Evolutionary conservation across 352 stramenopile species (phyloP), one percentile per base, ranked within the genome.

Genomic region (Pythium folliculosum): DNA sequence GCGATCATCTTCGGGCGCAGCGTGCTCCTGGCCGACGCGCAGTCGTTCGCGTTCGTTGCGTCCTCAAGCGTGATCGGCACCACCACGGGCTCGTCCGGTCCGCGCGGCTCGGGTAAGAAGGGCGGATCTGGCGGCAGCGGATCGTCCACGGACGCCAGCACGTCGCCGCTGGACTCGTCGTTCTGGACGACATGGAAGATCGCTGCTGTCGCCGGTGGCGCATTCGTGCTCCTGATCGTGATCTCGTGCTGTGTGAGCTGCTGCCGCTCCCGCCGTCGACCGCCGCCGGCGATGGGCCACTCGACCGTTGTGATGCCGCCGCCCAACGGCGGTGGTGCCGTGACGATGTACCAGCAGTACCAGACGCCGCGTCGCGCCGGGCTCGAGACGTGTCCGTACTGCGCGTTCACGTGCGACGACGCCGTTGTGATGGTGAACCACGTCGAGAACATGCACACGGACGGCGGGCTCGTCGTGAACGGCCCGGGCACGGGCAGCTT

Each of bases 31-130:
- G 75, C 79, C 2, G 77, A 87, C 37, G 63, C 71, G 2, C 86
- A 94, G 64, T 67, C 75, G 37, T 94, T 93, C 50, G 80, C 86
- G 10, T 91, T 94, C 35, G 86, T 94, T 5, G 86, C 86, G 37
- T 93, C 86, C 7, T 91, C 83, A n/a, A 90, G 78, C 50, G 76
- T 78, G 19, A 92, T 92, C 22, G 84, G 82, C 22, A 86, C 80
- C 8, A 79, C 77, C 10, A 81, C 71, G 17, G 75, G 60, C 10
- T 76, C 66, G 9, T 62, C 72, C 23, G 65, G 38, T 1, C 25
- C 55, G 19, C 54, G 22, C n/a, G 44, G 60, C 23, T 27, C 32
- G 3, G 45, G 54, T 21, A 49, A 40, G 22, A 23, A 30, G 0
- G 44, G 44, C 13, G 30, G 48, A 37, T 23, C 8, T 21, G 51